Conservation (phyloP, 2,329 filamentous ascomycete genomes). For the Colletotrichum sp. region DNA sequence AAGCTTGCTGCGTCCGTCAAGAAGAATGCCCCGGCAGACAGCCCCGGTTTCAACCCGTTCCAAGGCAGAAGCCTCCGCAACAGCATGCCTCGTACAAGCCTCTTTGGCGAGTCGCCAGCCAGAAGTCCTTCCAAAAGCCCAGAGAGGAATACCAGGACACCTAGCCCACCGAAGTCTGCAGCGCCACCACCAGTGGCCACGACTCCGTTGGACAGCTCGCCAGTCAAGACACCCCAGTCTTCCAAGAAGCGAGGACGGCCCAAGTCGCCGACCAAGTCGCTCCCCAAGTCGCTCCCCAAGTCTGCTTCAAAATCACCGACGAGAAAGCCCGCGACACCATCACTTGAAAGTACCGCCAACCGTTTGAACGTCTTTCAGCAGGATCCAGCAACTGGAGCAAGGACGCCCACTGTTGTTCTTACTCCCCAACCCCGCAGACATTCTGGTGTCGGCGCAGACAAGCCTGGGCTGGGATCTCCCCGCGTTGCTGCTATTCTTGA, state of each 20-base stretch:
- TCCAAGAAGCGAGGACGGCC: conserved; percentile 17
- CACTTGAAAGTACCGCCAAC: conserved; percentile 25
- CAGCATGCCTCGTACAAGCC: conserved; percentile 49
- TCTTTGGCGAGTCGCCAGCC: conserved; percentile 36
- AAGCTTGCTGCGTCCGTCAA: conserved; percentile 28
- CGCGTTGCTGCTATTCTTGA: conserved; percentile 75
- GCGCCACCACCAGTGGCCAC: not conserved
- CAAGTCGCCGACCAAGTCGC: not conserved
- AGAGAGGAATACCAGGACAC: not conserved
- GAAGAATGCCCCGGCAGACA: conserved; percentile 40
- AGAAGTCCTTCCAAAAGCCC: not conserved
- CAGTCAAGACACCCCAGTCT: conserved; percentile 26
- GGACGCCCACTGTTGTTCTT: conserved; percentile 68
- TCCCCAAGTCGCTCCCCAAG: not conserved
- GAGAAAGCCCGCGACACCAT: conserved; percentile 35
- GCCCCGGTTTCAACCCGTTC: conserved; percentile 60
- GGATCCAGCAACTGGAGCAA: conserved; percentile 56
- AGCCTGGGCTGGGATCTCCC: conserved; percentile 76
- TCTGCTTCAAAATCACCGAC: conserved; percentile 14
- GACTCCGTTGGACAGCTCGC: conserved; percentile 24
- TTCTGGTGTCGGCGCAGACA: conserved; percentile 74
- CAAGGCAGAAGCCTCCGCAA: conserved; percentile 54
- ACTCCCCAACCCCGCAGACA: conserved; percentile 65
- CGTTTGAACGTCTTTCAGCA: conserved; percentile 54
- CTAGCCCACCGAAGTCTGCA: conserved; percentile 22